Conservation (phyloP, 306 rosid genomes). For the Sophora flavescens region DNA sequence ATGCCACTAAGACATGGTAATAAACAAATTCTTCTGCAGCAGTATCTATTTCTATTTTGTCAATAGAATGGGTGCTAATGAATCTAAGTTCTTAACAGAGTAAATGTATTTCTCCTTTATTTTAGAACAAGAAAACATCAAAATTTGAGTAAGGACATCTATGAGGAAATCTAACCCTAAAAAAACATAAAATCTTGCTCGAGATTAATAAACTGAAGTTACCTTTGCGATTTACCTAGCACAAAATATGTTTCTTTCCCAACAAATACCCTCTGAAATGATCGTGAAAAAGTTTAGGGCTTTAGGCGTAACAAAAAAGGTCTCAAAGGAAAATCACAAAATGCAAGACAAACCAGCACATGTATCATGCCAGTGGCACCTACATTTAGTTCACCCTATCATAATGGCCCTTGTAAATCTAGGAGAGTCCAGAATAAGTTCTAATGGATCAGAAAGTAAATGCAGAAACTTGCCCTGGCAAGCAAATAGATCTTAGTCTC, state of each 20-base stretch:
- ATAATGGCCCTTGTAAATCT: neutral
- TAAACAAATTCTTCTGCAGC: constrained; percentile 33
- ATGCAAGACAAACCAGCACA: neutral
- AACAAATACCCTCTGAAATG: constrained; percentile 2
- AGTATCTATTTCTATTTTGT: constrained; percentile 31
- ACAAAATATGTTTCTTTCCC: neutral
- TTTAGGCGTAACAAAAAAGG: neutral
- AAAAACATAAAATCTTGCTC: neutral
- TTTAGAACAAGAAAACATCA: constrained; percentile 34
- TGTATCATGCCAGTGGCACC: constrained; percentile 6
- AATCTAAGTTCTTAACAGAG: neutral
- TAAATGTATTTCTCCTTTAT: constrained; percentile 13
- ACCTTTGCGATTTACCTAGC: neutral
- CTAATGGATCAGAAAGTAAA: neutral
- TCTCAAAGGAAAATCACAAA: neutral
- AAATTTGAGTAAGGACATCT: constrained; percentile 10
- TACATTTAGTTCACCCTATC: constrained; percentile 3
- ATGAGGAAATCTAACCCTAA: neutral
- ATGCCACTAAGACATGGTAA: neutral
- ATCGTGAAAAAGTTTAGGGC: neutral
- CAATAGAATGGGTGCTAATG: constrained; percentile 9
- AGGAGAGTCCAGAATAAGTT: constrained; percentile 1
- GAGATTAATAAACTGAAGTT: constrained; percentile 22
- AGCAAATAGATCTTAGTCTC: constrained; percentile 10
- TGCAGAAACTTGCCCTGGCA: constrained; percentile 7